Conservation (phyloP, 208 protist genomes). For the Trypanosoma congolense region DNA sequence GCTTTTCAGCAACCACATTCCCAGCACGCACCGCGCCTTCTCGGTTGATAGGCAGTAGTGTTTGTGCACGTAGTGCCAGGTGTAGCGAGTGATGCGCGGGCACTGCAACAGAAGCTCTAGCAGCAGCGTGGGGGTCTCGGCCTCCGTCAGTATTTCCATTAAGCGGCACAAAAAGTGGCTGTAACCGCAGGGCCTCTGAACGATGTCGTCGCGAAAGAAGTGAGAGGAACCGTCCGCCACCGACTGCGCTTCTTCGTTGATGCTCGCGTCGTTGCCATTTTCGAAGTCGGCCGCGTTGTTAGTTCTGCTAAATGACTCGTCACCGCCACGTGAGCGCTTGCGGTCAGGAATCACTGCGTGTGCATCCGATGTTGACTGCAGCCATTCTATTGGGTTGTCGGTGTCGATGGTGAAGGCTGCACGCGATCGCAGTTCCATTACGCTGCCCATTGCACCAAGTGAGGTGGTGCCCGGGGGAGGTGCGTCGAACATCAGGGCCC, state of each 20-base stretch:
- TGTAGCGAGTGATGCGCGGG: conserved; percentile 53
- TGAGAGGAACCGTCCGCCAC: conserved; percentile 13
- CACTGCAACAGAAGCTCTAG: conserved; percentile 68
- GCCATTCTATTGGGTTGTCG: conserved; percentile 61
- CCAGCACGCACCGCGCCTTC: conserved; percentile 48
- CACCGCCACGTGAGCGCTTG: conserved; percentile 26
- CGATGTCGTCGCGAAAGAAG: conserved; percentile 59
- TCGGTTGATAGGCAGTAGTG: conserved; percentile 60
- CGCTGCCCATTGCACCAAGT: conserved; percentile 7
- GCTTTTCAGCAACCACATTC: conserved; percentile 46
- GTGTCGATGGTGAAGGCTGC: conserved; percentile 39
- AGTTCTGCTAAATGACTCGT: background rate
- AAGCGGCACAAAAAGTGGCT: conserved; percentile 72
- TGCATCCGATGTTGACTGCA: conserved; percentile 27
- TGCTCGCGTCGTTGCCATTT: background rate
- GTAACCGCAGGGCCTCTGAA: conserved; percentile 40
- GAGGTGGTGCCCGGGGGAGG: background rate
- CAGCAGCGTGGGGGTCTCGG: conserved; percentile 28
- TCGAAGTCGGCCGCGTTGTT: conserved; percentile 9
- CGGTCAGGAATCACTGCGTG: background rate
- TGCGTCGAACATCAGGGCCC: conserved; percentile 9
- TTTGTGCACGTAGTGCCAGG: conserved; percentile 68
- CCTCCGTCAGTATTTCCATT: conserved; percentile 37
- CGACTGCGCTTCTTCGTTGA: background rate
- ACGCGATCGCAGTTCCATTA: conserved; percentile 19